Evolutionary conservation across 2,329 filamentous ascomycete genomes (phyloP).

Genomic region (Xylariomycetidae sp.): DNA sequence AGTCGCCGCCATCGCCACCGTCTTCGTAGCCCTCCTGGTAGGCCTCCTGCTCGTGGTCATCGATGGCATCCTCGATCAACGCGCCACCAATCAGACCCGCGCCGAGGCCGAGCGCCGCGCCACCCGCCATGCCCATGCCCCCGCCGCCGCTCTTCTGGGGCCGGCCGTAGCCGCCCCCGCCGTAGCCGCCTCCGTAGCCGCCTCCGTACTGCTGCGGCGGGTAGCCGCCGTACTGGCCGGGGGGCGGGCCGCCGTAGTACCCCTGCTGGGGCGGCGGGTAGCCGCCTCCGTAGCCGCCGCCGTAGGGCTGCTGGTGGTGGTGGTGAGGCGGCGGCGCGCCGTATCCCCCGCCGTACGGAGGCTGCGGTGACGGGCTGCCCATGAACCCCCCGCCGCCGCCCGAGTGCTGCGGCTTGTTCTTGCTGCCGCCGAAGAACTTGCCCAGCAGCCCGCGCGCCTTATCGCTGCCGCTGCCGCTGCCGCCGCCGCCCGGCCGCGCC

Average conservation of each 20-base stretch:
- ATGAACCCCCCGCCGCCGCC: constrained; percentile 25
- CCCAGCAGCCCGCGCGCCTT: constrained; percentile 35
- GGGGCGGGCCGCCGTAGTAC: constrained; percentile 24
- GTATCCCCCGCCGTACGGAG: constrained; percentile 23
- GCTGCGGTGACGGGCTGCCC: no score
- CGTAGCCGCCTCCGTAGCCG: constrained; percentile 33
- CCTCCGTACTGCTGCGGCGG: constrained; percentile 28
- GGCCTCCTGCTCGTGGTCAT: constrained; percentile 54
- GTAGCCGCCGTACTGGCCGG: constrained; percentile 30
- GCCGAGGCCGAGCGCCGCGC: constrained; percentile 70
- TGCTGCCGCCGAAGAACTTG: constrained; percentile 26
- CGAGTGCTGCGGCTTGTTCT: constrained; percentile 24
- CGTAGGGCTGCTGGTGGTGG: constrained; percentile 26
- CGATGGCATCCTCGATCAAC: constrained; percentile 61
- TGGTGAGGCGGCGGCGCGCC: constrained; percentile 24
- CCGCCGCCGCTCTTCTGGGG: constrained; percentile 32
- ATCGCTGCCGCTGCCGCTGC: constrained; percentile 18
- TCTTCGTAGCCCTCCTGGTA: constrained; percentile 47
- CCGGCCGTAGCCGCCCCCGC: constrained; percentile 19
- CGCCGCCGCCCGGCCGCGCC: constrained; percentile 26
- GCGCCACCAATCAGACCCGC: constrained; percentile 76
- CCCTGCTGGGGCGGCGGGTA: constrained; percentile 28
- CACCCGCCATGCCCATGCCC: constrained; percentile 65
- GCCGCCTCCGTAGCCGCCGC: constrained; percentile 25
- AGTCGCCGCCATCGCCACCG: constrained; percentile 31